Percentiles rank a stretch among this genome's conserved stretches.
Conservation (phyloP, 768 basidiomycete genomes). For the Epithele typhae region DNA sequence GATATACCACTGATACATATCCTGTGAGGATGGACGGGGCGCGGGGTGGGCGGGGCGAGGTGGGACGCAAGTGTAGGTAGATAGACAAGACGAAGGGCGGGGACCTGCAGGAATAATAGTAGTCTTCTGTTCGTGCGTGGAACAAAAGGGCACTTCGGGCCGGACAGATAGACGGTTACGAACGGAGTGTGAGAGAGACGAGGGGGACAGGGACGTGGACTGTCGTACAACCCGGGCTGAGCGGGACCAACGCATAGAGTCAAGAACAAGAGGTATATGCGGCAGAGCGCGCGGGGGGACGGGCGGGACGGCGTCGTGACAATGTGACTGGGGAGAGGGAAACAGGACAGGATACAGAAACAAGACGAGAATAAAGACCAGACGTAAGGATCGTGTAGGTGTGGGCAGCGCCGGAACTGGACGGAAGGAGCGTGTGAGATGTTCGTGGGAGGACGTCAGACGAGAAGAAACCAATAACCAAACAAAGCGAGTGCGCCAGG, state of each 20-base stretch:
- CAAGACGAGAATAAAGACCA: slow-evolving; percentile 4
- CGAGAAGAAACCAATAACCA: too few species aligned
- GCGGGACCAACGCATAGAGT: slow-evolving; percentile 4
- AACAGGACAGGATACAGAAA: background rate
- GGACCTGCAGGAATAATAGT: background rate
- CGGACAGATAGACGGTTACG: too few species aligned
- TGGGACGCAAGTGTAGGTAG: background rate
- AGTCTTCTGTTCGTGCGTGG: too few species aligned
- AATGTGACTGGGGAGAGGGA: slow-evolving; percentile 3
- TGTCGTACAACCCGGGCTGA: slow-evolving; percentile 10
- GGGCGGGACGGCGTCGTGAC: slow-evolving; percentile 3
- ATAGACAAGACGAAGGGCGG: background rate
- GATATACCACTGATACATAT: slow-evolving; percentile 19
- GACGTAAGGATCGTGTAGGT: slow-evolving; percentile 8
- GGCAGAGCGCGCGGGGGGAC: background rate
- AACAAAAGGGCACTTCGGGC: too few species aligned
- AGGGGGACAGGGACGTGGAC: too few species aligned
- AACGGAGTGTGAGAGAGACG: too few species aligned
- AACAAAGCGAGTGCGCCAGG: too few species aligned
- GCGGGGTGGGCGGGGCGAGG: slow-evolving; percentile 1
- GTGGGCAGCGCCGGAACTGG: slow-evolving; percentile 8
- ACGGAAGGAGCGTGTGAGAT: slow-evolving; percentile 7
- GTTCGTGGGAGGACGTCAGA: too few species aligned
- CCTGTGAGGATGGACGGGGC: slow-evolving; percentile 6
- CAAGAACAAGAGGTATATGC: slow-evolving; percentile 13